Evolutionary conservation across 2,329 filamentous ascomycete genomes (phyloP).

Genomic region (Lizonia empirigonia): DNA sequence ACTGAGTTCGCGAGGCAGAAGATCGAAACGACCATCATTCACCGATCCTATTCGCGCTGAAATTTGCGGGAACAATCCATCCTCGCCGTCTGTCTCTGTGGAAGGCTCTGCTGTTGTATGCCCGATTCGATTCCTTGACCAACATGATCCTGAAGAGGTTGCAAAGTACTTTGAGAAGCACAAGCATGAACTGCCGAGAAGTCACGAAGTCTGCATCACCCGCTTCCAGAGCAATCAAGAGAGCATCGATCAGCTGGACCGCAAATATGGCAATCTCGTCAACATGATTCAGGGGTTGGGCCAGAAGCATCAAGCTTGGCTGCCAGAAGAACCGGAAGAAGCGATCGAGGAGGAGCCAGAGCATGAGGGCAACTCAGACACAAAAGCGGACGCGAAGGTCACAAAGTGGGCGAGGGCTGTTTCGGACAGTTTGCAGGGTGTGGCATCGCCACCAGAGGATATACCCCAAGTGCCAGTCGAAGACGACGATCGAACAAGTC

Average conservation of each 20-base stretch:
- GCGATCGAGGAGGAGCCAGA: conserved; percentile 56
- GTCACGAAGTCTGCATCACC: conserved; percentile 89
- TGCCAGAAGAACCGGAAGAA: conserved; percentile 63
- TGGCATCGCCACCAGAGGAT: conserved; percentile 47
- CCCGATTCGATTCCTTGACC: conserved; percentile 89
- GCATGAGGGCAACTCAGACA: conserved; percentile 52
- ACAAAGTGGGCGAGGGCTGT: conserved; percentile 86
- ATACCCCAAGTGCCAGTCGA: conserved; percentile 43
- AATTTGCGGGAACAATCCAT: conserved; percentile 50
- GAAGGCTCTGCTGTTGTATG: conserved; percentile 67
- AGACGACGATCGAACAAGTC: conserved; percentile 69
- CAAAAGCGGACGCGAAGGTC: conserved; percentile 70
- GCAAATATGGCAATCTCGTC: conserved; percentile 89
- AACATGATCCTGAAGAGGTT: conserved; percentile 91
- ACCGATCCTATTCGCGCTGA: conserved; percentile 51
- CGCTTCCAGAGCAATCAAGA: conserved; percentile 87
- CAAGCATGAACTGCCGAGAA: conserved; percentile 92
- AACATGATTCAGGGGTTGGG: conserved; percentile 94
- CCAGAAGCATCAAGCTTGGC: conserved; percentile 83
- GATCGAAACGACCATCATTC: conserved; percentile 51
- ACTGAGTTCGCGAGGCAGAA: conserved; percentile 41
- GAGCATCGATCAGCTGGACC: conserved; percentile 85
- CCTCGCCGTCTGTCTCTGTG: conserved; percentile 55
- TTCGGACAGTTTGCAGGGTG: conserved; percentile 59
- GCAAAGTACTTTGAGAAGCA: conserved; percentile 93